phyloP scores from a whole-genome alignment of 345 rosid species.

The Psidium friedrichsthalianum region DNA sequence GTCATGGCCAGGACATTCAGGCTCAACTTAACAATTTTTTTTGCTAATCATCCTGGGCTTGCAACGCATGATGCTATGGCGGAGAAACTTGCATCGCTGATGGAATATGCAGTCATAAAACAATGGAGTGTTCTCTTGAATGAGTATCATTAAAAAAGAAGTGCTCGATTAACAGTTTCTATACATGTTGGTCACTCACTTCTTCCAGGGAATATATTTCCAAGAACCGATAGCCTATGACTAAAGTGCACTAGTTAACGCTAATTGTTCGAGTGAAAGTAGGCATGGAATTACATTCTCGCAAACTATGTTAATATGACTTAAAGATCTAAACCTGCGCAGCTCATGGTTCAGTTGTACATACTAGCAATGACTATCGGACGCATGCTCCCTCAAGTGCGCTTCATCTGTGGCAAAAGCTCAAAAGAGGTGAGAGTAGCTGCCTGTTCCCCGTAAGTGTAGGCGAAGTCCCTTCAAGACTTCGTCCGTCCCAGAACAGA shows the following conservation, averaged over 20 bases:
- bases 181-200: background rate
- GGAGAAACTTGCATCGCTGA: background rate
- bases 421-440: background rate
- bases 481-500: constrained; percentile 29
- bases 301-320: background rate
- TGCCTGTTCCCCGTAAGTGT: constrained; percentile 31
- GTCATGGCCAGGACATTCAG: background rate
- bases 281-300: background rate
- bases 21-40: background rate
- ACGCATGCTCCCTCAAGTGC: background rate
- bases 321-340: background rate
- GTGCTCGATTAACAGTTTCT: background rate
- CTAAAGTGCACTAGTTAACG: background rate
- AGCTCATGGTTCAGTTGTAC: background rate
- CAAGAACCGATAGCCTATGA: background rate
- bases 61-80: background rate
- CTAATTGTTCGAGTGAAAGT: background rate
- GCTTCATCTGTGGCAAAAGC: background rate
- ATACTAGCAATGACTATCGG: background rate
- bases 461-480: constrained; percentile 31
- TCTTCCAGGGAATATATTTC: background rate
- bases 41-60: background rate
- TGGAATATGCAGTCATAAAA: background rate
- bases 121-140: background rate
- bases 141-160: background rate